Evolutionary conservation across 163 green algal species (phyloP), one percentile per base, ranked within the genome.

Genomic region (Prototheca cutis): DNA sequence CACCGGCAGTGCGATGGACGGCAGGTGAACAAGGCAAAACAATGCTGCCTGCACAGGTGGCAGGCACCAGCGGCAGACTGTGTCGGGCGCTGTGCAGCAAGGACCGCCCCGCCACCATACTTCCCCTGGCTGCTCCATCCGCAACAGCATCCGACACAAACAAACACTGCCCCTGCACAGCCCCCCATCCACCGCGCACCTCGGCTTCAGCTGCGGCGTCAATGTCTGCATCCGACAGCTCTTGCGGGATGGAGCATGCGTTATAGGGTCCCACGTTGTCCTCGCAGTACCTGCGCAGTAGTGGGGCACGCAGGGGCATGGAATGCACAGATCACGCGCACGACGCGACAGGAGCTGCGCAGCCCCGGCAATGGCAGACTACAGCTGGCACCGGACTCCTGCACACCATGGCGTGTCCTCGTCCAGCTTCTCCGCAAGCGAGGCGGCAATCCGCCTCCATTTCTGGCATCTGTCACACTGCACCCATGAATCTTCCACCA

Each of bases 181-280:
- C 13, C 36, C 10, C 36, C 8, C 36, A 8, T 21, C 36, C 36
- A 45, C 36, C 8, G 10, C 36, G 36, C 36, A 45, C 36, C 36
- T 45, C 36, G 36, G 36, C 10, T 13, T 13, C 36, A 45, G 8
- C n/a, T n/a, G n/a, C n/a, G n/a, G n/a, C 52, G 61, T 95, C 87
- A 57, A 96, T 95, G 49, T 93, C 75, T 33, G 86, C 76, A 52
- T 95, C 79, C 2, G 79, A 78, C 8, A 94, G 67, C 74, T 96
- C 88, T 60, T 96, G 88, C 7, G 81, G 72, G 0, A 83, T 70
- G 24, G 71, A 66, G 68, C 88, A 96, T 49, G 45, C 81, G 25
- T 78, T 77, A 42, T 86, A 89, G 0, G 31, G 34, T 61, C 91
- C 77, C 8, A 80, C 79, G 58, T 94, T 96, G 53, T 82, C 23